These are phyloP conservation scores for Amaranthus tricolor DNA, from an alignment of 179 eudicot species.

Conservation along the genomic window DNA sequence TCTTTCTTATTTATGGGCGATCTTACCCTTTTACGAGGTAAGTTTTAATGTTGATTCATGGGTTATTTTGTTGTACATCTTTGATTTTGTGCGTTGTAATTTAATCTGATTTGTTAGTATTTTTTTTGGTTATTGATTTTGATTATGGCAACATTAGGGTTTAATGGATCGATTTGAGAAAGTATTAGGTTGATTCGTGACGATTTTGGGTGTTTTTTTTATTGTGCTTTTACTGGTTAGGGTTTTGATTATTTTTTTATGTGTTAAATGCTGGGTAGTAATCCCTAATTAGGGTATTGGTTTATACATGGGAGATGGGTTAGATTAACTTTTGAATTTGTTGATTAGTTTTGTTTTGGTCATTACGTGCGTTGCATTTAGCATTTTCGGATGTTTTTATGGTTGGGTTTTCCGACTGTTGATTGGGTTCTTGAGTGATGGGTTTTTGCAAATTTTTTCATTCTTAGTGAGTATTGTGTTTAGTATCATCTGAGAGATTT, in stretches of 20 bases:
- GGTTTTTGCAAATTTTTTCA: neutral
- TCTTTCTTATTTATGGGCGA: slow-evolving; percentile 7
- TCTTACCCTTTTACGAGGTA: slow-evolving; percentile 5
- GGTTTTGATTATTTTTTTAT: neutral
- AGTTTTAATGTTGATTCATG: neutral
- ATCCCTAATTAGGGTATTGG: neutral
- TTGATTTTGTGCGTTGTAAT: neutral
- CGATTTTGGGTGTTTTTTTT: neutral
- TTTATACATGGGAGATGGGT: too few relatives aligned
- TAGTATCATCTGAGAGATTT: neutral
- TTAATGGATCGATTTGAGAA: slow-evolving; percentile 3
- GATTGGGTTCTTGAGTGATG: neutral
- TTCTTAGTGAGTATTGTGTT: neutral
- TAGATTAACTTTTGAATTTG: too few relatives aligned
- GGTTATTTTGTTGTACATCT: neutral
- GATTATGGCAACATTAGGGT: neutral
- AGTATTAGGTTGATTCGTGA: neutral
- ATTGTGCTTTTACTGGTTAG: slow-evolving; percentile 4
- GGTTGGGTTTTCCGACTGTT: neutral
- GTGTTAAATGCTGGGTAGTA: slow-evolving; percentile 2
- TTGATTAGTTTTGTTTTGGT: neutral
- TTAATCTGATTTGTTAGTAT: neutral
- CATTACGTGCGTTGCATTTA: neutral
- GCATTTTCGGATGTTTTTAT: neutral
- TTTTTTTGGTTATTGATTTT: neutral